phyloP scores from a whole-genome alignment of 805 yeast species.

The Maudiozyma pseudohumilis region DNA sequence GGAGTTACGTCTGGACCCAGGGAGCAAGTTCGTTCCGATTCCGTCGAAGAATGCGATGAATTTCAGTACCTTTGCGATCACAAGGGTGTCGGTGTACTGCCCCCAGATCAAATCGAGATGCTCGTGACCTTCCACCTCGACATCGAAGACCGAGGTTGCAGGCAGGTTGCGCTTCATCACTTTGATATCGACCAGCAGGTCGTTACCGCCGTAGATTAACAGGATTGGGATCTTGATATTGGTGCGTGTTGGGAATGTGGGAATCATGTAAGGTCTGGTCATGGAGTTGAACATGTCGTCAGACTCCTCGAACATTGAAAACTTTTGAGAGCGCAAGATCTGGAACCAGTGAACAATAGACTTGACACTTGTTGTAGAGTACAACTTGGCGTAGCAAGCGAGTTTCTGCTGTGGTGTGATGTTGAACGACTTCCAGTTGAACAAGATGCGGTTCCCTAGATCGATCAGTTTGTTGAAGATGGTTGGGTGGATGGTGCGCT shows the following conservation, averaged over 20 bases:
- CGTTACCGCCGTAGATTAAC: constrained; percentile 68
- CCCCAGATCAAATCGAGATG: constrained; percentile 93
- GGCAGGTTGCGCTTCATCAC: constrained; percentile 67
- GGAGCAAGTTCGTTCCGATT: background rate
- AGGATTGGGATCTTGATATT: constrained; percentile 65
- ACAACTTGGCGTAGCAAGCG: constrained; percentile 75
- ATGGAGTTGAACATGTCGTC: constrained; percentile 31
- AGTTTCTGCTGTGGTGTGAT: constrained; percentile 66
- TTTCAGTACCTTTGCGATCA: constrained; percentile 34
- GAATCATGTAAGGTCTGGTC: constrained; percentile 29
- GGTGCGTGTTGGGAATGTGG: constrained; percentile 46
- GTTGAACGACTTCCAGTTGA: constrained; percentile 71
- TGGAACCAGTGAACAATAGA: constrained; percentile 95
- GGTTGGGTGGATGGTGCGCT: constrained; percentile 31
- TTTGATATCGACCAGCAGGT: constrained; percentile 79
- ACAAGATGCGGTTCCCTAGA: constrained; percentile 51
- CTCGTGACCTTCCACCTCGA: constrained; percentile 64
- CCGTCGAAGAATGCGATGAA: constrained; percentile 28
- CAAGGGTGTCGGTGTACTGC: constrained; percentile 41
- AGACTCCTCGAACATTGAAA: constrained; percentile 82
- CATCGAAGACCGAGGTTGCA: constrained; percentile 34
- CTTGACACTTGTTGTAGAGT: constrained; percentile 86
- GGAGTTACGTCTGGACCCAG: constrained; percentile 4
- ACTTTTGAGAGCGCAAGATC: constrained; percentile 62
- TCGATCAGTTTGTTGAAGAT: constrained; percentile 48